Evolutionary conservation across 2,329 filamentous ascomycete genomes (phyloP), one percentile per base, ranked within the genome.

Genomic region (Boeremia lycopersici): DNA sequence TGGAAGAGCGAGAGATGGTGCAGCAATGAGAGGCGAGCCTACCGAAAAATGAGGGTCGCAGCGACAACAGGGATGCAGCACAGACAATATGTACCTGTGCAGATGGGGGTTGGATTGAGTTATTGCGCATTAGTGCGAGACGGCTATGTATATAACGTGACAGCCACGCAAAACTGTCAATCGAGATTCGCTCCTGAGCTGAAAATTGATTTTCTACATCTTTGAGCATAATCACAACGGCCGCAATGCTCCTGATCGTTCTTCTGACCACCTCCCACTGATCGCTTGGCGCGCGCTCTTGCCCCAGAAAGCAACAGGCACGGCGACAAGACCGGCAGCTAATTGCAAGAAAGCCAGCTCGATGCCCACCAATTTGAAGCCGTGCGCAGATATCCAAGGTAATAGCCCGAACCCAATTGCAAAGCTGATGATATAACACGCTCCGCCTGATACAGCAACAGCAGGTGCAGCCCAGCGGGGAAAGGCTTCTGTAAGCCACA

Each of bases 271-370:
- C 34, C 61, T 52, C 5, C 66, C 67, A 39, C 63, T 57, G 39
- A 71, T 69, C 11, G 52, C 60, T 42, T 71, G 67, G 28, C 67
- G 48, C 2, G 63, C 57, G 13, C 57, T 61, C 49, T 68, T 71
- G 0, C 67, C 68, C 67, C 65, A 70, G 36, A 71, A 71, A 1
- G 67, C 66, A 23, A 69, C 56, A 0, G 67, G 69, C 36, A 69
- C 28, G 2, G 59, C 59, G 12, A 70, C 48, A 9, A 69, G 29
- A 9, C 69, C 69, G 13, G 56, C 49, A 1, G 60, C 35, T 28
- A 76, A 48, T 59, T 79, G 54, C 62, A 77, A 54, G 44, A 72
- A 35, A 66, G 70, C 39, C 64, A 75, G 50, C 59, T 78, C 38
- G 60, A 76, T 47, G 41, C 71, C 59, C 44, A 72, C 53, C 51